Percentiles rank a stretch among this genome's conserved stretches.
Conservation (phyloP, 2,329 filamentous ascomycete genomes). For the Basipetospora chlamydospora region DNA sequence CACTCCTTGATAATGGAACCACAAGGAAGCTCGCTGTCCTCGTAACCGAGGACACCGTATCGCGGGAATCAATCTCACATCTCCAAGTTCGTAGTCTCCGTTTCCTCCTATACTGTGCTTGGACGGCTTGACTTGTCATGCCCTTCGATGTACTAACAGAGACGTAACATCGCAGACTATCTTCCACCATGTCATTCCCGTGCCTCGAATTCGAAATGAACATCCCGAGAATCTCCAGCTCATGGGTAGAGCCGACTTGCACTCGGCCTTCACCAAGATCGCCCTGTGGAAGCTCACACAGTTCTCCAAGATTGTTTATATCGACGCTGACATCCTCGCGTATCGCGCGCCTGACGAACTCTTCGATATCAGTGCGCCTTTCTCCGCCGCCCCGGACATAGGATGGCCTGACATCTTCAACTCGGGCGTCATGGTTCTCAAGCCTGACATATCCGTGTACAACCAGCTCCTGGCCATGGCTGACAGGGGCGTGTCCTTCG, state of each 20-base stretch:
- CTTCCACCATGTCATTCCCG: conserved; percentile 80
- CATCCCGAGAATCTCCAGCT: conserved; percentile 71
- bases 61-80: conserved; percentile 59
- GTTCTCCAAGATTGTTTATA: conserved; percentile 83
- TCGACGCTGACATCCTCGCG: conserved; percentile 89
- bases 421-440: conserved; percentile 88
- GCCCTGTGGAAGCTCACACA: conserved; percentile 83
- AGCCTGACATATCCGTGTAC: conserved; percentile 76
- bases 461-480: conserved; percentile 74
- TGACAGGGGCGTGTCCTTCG: conserved; percentile 78
- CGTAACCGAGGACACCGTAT: conserved; percentile 67
- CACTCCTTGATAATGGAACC: conserved; percentile 78
- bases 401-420: conserved; percentile 99
- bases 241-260: conserved; percentile 81
- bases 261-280: conserved; percentile 94
- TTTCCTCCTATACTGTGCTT: too few relatives aligned
- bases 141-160: conserved; percentile 12
- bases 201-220: conserved; percentile 63
- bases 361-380: conserved; percentile 48
- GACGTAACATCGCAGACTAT: conserved; percentile 39
- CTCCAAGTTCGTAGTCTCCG: conserved; percentile 46
- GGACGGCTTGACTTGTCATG: too few relatives aligned
- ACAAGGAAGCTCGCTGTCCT: conserved; percentile 74
- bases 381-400: conserved; percentile 75
- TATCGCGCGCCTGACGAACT: conserved; percentile 86